Evolutionary conservation across 306 rosid genomes (phyloP).

Genomic region (Astragalus glycyphyllos): DNA sequence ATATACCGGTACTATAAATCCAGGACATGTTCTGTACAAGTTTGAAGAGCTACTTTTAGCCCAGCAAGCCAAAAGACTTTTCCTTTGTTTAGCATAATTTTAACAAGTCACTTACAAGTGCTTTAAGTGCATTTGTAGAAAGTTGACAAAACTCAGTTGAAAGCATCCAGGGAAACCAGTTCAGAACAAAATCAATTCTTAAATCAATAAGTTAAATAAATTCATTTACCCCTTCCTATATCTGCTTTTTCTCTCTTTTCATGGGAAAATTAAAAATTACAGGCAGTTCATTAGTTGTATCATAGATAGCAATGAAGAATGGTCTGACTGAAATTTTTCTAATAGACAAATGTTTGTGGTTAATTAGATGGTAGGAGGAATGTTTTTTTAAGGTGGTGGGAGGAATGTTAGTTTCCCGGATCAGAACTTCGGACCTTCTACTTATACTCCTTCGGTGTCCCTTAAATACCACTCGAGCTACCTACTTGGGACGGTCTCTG

Average conservation of each 20-base stretch:
- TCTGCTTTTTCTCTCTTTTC: background rate
- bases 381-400: too few relatives aligned
- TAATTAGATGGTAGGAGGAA: too few relatives aligned
- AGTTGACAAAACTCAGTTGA: slow-evolving; percentile 3
- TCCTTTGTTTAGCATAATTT: background rate
- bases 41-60: background rate
- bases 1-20: background rate
- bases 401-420: too few relatives aligned
- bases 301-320: background rate
- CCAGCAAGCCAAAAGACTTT: slow-evolving; percentile 15
- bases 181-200: slow-evolving; percentile 20
- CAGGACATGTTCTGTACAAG: slow-evolving; percentile 3
- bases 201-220: slow-evolving; percentile 7
- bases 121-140: background rate
- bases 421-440: too few relatives aligned
- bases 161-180: slow-evolving; percentile 16
- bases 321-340: too few relatives aligned
- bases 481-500: background rate
- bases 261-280: background rate
- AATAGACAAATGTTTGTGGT: too few relatives aligned
- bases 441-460: too few relatives aligned
- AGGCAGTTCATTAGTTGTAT: background rate
- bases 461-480: too few relatives aligned
- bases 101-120: background rate
- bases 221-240: background rate